Base-by-base conservation (phyloP, 2,329 filamentous ascomycete genomes). In the Huntiella savannae region DNA sequence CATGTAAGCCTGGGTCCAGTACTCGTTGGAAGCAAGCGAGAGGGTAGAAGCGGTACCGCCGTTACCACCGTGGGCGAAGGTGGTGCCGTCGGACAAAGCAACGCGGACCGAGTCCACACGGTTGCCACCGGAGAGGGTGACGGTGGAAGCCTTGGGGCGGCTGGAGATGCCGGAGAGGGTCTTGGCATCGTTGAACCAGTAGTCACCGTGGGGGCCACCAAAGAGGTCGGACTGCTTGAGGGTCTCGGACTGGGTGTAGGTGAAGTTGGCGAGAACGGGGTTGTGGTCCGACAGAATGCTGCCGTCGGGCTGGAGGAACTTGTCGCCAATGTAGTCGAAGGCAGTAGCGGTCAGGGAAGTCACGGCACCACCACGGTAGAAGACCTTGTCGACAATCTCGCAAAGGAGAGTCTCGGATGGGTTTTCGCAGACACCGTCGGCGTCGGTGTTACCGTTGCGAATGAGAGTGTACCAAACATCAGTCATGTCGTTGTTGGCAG, bases 341-440 rank as follows among this genome's bases (percentile, higher is more conserved):
- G 55, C 56, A 1, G 62, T 68, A 0, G 71, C 70, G 1, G 55
- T 52, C 2, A 78, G 62, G 28, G 54, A 55, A 4, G 75, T 52
- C 3, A 67, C 52, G n/a, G 63, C 54, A 13, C 64, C 66, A 32
- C 65, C 64, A 34, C 74, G 69, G 60, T 73, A 79, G 53, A 78
- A 70, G 40, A 78, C 62, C 60, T 81, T 82, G 59, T 81, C 77
- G 34, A 81, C 74, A 3, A 69, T 73, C 60, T 82, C 77, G 58
- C 77, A 82, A 4, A 58, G 56, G 54, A 65, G 65, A 40, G 59
- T 65, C 0, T 62, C 62, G 28, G 67, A 67, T 0, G 77, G 77
- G 53, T 77, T 78, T n/a, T 59, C 58, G 58, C 77, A 82, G 12
- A 71, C 47, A 15, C 58, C 51, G 53, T 70, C 62, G 28, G 54